Conservation (phyloP, 257 asterid genomes). For the Solanum sejunctum region DNA sequence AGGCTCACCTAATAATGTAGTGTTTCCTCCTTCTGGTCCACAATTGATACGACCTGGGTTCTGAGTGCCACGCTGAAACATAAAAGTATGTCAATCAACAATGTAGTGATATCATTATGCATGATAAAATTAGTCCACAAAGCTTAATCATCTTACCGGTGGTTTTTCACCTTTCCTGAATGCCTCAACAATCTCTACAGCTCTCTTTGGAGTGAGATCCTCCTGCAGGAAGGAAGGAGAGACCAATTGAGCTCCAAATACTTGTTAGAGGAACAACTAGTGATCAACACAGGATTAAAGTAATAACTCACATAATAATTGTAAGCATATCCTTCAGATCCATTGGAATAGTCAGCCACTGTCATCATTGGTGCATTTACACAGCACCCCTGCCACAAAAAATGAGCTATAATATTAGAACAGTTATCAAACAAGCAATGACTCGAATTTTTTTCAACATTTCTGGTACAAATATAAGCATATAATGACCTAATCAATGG, state of each 20-base stretch:
- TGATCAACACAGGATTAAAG: background rate
- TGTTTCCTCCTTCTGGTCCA: slow-evolving; percentile 91
- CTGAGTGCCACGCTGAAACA: slow-evolving; percentile 84
- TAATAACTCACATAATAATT: slow-evolving; percentile 61
- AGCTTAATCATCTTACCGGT: slow-evolving; percentile 38
- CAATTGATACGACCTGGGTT: slow-evolving; percentile 65
- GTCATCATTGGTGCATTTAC: slow-evolving; percentile 99
- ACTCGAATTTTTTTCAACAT: background rate
- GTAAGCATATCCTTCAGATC: slow-evolving; percentile 86
- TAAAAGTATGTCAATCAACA: background rate
- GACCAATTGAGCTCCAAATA: background rate
- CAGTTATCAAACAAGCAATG: too few relatives aligned
- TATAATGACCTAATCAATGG: background rate
- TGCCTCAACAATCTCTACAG: slow-evolving; percentile 90
- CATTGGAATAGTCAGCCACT: slow-evolving; percentile 92
- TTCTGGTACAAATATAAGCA: background rate
- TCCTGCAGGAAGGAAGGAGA: slow-evolving; percentile 37
- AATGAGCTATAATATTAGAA: background rate
- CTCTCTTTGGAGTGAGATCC: slow-evolving; percentile 76
- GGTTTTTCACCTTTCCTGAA: slow-evolving; percentile 90
- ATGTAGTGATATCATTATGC: background rate
- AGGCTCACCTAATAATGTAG: slow-evolving; percentile 72
- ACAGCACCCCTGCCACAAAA: slow-evolving; percentile 60
- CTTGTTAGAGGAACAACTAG: background rate
- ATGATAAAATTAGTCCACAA: background rate